Percentiles rank a stretch among this genome's conserved stretches.
phyloP scores from a whole-genome alignment of 73 alveolate species.

The Tetrahymena elliotti region DNA sequence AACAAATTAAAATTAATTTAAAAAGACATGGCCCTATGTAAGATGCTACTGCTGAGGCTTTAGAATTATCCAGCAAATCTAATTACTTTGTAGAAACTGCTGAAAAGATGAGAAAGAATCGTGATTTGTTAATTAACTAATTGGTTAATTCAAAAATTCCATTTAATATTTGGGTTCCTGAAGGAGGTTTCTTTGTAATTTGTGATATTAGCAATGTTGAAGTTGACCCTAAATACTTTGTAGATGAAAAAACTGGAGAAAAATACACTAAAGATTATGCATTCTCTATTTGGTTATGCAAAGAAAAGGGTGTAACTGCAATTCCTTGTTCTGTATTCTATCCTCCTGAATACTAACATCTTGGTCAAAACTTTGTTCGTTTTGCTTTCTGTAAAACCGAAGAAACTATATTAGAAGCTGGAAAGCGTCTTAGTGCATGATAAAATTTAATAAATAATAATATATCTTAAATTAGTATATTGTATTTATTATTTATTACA shows the following conservation, averaged over 20 bases:
- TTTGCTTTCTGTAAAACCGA: conserved; percentile 55
- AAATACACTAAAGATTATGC: conserved; percentile 53
- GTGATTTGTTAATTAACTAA: conserved; percentile 35
- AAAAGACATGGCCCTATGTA: conserved; percentile 16
- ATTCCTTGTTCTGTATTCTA: conserved; percentile 59
- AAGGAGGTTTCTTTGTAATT: conserved; percentile 67
- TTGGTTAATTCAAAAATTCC: conserved; percentile 33
- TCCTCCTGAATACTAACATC: conserved; percentile 7
- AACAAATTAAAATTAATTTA: neutral
- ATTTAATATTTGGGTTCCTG: conserved; percentile 33
- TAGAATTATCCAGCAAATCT: neutral
- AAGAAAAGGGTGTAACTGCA: conserved; percentile 50
- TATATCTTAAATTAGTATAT: neutral
- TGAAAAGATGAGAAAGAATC: conserved; percentile 31
- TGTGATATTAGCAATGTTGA: conserved; percentile 36
- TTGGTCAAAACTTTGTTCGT: conserved; percentile 45
- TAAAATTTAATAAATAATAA: neutral
- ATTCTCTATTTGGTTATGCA: conserved; percentile 51
- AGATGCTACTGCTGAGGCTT: conserved; percentile 30
- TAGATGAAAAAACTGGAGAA: conserved; percentile 33
- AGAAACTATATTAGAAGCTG: conserved; percentile 38
- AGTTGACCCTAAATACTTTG: conserved; percentile 56
- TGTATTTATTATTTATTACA: neutral
- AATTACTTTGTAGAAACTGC: neutral
- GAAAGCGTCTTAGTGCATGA: neutral